Percentiles rank a stretch among this genome's conserved stretches.
Conservation (phyloP, 345 rosid species). For the Cardamine chenopodiifolia region DNA sequence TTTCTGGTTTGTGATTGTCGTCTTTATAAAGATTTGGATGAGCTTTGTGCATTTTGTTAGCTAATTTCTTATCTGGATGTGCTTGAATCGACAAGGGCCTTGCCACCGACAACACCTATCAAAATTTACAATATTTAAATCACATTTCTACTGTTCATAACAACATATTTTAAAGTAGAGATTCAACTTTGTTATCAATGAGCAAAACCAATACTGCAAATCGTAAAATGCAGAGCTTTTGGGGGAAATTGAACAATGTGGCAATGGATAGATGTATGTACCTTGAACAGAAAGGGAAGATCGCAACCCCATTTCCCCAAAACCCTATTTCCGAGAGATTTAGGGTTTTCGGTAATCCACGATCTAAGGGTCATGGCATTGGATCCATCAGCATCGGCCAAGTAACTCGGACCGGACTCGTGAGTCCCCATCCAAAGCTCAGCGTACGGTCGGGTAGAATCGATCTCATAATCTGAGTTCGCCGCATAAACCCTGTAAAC, state of each 20-base stretch:
- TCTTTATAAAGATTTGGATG: conserved; percentile 82
- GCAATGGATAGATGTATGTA: conserved; percentile 28
- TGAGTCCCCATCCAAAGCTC: conserved; percentile 85
- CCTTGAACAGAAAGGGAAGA: conserved; percentile 99
- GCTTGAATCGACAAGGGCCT: conserved; percentile 96
- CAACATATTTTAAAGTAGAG: not conserved
- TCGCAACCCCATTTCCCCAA: conserved; percentile 88
- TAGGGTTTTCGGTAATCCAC: conserved; percentile 72
- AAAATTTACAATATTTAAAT: not conserved
- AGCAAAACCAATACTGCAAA: not conserved
- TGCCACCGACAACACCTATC: conserved; percentile 85
- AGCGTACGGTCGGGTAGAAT: conserved; percentile 62
- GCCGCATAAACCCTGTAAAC: conserved; percentile 66
- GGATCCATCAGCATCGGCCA: conserved; percentile 44
- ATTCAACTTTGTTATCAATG: not conserved
- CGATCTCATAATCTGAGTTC: conserved; percentile 57
- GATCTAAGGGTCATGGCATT: conserved; percentile 65
- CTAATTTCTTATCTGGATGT: conserved; percentile 89
- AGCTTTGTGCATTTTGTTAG: conserved; percentile 69
- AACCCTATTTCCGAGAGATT: conserved; percentile 75
- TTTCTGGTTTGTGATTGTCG: conserved; percentile 94
- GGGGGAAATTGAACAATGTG: not conserved
- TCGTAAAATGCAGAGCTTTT: not conserved
- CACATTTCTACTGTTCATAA: conserved; percentile 20
- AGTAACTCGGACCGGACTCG: conserved; percentile 79